Evolutionary conservation across 2,329 filamentous ascomycete species (phyloP), one percentile per base, ranked within the genome.

Genomic region (Aspergillus felis): DNA sequence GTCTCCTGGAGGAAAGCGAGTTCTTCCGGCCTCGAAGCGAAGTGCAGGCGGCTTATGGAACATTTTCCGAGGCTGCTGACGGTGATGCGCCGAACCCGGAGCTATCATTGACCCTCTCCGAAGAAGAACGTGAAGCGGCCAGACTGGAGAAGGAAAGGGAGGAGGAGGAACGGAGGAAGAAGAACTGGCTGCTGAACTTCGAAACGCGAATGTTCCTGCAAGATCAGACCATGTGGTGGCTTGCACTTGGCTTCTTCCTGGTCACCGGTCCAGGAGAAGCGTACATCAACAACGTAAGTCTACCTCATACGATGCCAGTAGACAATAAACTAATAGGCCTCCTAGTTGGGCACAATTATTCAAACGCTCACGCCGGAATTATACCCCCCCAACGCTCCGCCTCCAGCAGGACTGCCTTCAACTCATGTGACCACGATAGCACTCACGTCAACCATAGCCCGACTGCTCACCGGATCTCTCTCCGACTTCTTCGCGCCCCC

Each of bases 251-350:
- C 22, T 97, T 99, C 76, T 91, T 97, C 74, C 83, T 97, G 61
- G 90, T 96, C 66, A 90, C 92, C 54, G 94, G 94, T 0, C 93
- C 94, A 0, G 93, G 92, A n/a, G 94, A 99, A 76, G 90, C 93
- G 10, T 99, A 97, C 73, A 92, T 97, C 76, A 99, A 97, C 77
- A 99, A 97, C 67, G 80, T 79, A 61, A 61, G 70, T 68, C 8
- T 38, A 38, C 32, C 25, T 29, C 24, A 24, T 50, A 5, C 22
- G 4, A 46, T 20, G 8, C 3, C 4, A 41, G 3, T 29, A 29
- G 25, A 17, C 17, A n/a, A 25, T 47, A 28, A 35, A 53, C 6
- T 28, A 54, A 48, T 47, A 20, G 8, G 29, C 4, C 35, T 14
- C 32, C 54, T 57, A 79, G 77, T 77, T 99, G 9, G 94, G 94